phyloP scores from a whole-genome alignment of 2,329 filamentous ascomycete species.

The Phaeosphaeria sp. region DNA sequence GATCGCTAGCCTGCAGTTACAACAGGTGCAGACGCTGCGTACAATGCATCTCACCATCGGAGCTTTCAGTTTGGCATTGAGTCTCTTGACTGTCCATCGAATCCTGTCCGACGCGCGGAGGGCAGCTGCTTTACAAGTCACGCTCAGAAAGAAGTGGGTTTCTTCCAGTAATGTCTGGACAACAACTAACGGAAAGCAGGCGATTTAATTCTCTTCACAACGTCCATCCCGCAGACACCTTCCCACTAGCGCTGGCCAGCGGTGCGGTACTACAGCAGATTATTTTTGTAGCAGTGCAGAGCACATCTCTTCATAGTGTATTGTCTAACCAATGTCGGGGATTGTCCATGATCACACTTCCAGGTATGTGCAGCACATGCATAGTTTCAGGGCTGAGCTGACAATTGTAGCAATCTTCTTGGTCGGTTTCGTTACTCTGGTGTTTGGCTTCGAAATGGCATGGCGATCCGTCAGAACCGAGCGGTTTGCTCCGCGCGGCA shows the following conservation, averaged over 20 bases:
- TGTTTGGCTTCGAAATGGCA: constrained; percentile 69
- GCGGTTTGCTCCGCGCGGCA: constrained; percentile 65
- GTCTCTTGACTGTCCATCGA: constrained; percentile 42
- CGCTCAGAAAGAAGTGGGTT: constrained; percentile 42
- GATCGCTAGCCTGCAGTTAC: constrained; percentile 45
- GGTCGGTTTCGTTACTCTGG: constrained; percentile 68
- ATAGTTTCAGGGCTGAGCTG: constrained; percentile 11
- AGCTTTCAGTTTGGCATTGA: constrained; percentile 46
- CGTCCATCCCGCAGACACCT: constrained; percentile 49
- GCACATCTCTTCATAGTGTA: constrained; percentile 45
- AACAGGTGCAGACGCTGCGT: constrained; percentile 46
- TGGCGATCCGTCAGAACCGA: constrained; percentile 61
- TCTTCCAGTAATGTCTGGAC: background rate
- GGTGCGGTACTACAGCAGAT: constrained; percentile 47
- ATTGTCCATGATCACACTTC: constrained; percentile 47
- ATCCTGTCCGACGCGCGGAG: constrained; percentile 48
- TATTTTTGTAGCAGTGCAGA: constrained; percentile 48
- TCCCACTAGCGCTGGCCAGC: constrained; percentile 49
- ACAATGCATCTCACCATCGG: constrained; percentile 50
- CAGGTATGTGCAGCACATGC: constrained; percentile 37
- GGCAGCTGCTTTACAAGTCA: constrained; percentile 39
- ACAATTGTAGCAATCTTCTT: constrained; percentile 66
- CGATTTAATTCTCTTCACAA: constrained; percentile 44
- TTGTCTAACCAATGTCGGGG: constrained; percentile 45
- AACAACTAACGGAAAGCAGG: constrained; percentile 30